phyloP scores from a whole-genome alignment of 306 rosid genomes.

The Oxytropis ochrocephala region DNA sequence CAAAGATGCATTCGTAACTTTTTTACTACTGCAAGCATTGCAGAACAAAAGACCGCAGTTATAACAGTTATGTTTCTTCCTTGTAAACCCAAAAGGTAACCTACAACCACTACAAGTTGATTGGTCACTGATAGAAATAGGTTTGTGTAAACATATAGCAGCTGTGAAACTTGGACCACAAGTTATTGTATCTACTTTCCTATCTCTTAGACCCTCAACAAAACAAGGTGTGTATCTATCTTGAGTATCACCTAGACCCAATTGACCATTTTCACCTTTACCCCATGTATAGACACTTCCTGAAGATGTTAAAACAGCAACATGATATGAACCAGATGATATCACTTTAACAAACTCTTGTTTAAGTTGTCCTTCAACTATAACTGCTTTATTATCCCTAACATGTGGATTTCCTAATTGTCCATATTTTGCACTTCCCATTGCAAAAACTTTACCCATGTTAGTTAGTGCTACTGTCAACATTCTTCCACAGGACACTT shows the following conservation, averaged over 20 bases:
- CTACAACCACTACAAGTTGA: slow-evolving; percentile 72
- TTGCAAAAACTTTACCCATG: slow-evolving; percentile 60
- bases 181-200: slow-evolving; percentile 56
- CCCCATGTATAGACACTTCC: slow-evolving; percentile 83
- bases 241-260: slow-evolving; percentile 66
- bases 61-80: slow-evolving; percentile 83
- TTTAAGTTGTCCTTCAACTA: slow-evolving; percentile 69
- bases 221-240: slow-evolving; percentile 56
- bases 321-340: slow-evolving; percentile 65
- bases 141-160: slow-evolving; percentile 72
- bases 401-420: slow-evolving; percentile 68
- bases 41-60: slow-evolving; percentile 80
- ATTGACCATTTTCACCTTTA: slow-evolving; percentile 61
- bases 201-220: slow-evolving; percentile 58
- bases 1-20: slow-evolving; percentile 53
- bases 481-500: slow-evolving; percentile 81
- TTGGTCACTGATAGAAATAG: slow-evolving; percentile 62
- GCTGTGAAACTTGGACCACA: slow-evolving; percentile 76
- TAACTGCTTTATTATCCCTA: slow-evolving; percentile 38
- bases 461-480: slow-evolving; percentile 67
- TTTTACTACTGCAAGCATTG: slow-evolving; percentile 54
- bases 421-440: slow-evolving; percentile 65
- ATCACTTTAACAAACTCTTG: slow-evolving; percentile 66
- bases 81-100: slow-evolving; percentile 65
- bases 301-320: slow-evolving; percentile 56